These are phyloP conservation scores for Podospora tetraspora DNA, from an alignment of 495 filamentous ascomycete species.

Conservation along the genomic window DNA sequence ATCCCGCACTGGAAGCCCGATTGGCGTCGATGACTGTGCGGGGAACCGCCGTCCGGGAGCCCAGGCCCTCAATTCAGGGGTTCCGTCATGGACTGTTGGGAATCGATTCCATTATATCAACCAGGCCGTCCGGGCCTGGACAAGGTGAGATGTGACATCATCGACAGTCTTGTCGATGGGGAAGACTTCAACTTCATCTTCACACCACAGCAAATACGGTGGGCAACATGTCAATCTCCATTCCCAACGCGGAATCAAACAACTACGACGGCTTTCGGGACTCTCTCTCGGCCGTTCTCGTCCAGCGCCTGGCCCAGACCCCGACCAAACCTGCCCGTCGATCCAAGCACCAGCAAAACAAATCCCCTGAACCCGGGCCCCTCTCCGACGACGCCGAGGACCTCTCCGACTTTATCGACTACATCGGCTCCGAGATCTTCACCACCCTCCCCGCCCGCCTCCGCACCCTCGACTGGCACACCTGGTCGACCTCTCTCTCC, in stretches of 20 bases:
- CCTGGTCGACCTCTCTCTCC: conserved; percentile 42
- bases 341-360: conserved; percentile 11
- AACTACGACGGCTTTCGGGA: conserved; percentile 72
- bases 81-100: background rate
- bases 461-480: conserved; percentile 55
- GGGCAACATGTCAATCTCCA: conserved; percentile 20
- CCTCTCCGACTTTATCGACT: conserved; percentile 69
- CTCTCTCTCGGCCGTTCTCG: conserved; percentile 45
- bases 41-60: background rate
- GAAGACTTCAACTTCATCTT: background rate
- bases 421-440: conserved; percentile 67
- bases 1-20: conserved; percentile 5
- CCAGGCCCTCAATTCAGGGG: background rate
- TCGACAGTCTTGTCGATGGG: background rate
- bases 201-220: background rate
- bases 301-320: conserved; percentile 46
- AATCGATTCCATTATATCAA: background rate
- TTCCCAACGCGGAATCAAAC: conserved; percentile 25
- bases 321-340: conserved; percentile 22
- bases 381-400: conserved; percentile 51
- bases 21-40: background rate
- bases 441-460: conserved; percentile 53
- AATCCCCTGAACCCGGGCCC: conserved; percentile 17
- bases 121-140: background rate
- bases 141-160: background rate